phyloP scores from a whole-genome alignment of 805 yeast species.

The Candida koratica region DNA sequence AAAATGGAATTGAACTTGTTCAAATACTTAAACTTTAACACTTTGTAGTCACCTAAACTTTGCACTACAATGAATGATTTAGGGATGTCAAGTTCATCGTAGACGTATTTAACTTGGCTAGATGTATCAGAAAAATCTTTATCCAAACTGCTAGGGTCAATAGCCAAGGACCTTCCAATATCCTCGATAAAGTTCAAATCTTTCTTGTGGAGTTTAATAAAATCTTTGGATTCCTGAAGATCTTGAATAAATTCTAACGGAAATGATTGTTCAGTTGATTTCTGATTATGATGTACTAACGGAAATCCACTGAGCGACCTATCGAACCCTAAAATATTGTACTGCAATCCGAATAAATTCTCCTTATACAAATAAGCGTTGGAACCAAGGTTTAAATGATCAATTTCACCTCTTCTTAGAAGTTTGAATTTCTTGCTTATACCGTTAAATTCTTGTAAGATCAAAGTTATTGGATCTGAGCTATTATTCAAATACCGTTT shows the following conservation, averaged over 20 bases:
- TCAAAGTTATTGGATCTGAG: slow-evolving; percentile 26
- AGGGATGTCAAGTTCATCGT: slow-evolving; percentile 22
- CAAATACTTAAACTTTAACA: slow-evolving; percentile 17
- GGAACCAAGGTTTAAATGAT: slow-evolving; percentile 24
- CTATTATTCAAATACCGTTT: slow-evolving; percentile 30
- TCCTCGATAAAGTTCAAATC: slow-evolving; percentile 34
- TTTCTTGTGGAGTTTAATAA: slow-evolving; percentile 22
- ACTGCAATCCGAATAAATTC: slow-evolving; percentile 28
- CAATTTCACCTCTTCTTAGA: slow-evolving; percentile 32
- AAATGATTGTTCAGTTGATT: slow-evolving; percentile 19
- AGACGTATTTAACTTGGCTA: slow-evolving; percentile 13
- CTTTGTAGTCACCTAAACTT: slow-evolving; percentile 27
- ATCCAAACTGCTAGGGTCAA: slow-evolving; percentile 14
- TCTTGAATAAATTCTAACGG: slow-evolving; percentile 42
- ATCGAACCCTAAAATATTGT: slow-evolving; percentile 42
- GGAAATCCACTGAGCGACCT: slow-evolving; percentile 38
- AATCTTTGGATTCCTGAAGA: slow-evolving; percentile 14
- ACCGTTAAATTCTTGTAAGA: slow-evolving; percentile 34
- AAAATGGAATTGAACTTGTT: slow-evolving; percentile 16
- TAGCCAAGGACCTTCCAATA: slow-evolving; percentile 12
- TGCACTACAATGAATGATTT: slow-evolving; percentile 25
- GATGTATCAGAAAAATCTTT: slow-evolving; percentile 2
- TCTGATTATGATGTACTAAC: slow-evolving; percentile 21
- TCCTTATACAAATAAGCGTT: slow-evolving; percentile 29
- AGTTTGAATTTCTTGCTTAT: slow-evolving; percentile 34